Evolutionary conservation across 2,329 filamentous ascomycete species (phyloP).

Genomic region (Xylaria sp.): DNA sequence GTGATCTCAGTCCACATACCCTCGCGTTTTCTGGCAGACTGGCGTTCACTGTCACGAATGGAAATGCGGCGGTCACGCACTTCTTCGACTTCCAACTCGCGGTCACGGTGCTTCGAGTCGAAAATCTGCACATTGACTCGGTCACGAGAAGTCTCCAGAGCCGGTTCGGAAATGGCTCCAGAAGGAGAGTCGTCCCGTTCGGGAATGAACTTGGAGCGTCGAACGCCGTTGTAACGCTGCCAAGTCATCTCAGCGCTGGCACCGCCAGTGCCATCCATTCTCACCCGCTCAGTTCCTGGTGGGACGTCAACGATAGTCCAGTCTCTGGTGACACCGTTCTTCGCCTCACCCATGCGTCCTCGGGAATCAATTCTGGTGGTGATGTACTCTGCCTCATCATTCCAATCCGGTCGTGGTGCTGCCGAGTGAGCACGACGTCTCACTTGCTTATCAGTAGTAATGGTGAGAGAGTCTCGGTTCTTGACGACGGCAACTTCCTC

Average conservation of each 20-base stretch:
- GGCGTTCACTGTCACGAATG: constrained; percentile 34
- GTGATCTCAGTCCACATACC: constrained; percentile 97
- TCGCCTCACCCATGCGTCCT: constrained; percentile 66
- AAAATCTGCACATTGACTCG: constrained; percentile 43
- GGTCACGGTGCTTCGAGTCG: constrained; percentile 35
- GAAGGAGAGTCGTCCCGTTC: constrained; percentile 49
- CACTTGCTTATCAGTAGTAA: constrained; percentile 35
- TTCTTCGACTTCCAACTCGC: constrained; percentile 51
- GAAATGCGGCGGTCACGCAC: constrained; percentile 46
- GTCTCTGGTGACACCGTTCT: constrained; percentile 65
- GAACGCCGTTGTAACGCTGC: constrained; percentile 72
- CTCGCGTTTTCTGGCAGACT: constrained; percentile 42
- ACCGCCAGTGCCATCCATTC: constrained; percentile 73
- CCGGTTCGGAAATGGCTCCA: constrained; percentile 30
- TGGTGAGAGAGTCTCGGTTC: constrained; percentile 45
- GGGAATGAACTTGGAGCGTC: constrained; percentile 67
- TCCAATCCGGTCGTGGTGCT: constrained; percentile 47
- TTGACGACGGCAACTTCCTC: constrained; percentile 63
- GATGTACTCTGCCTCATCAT: constrained; percentile 62
- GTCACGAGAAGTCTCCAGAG: constrained; percentile 27
- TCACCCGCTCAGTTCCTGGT: constrained; percentile 74
- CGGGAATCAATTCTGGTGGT: constrained; percentile 52
- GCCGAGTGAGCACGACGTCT: constrained; percentile 50
- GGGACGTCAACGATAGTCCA: constrained; percentile 83
- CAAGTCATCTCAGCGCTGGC: constrained; percentile 72